phyloP scores from a whole-genome alignment of 345 rosid genomes.

The Salix udensis region DNA sequence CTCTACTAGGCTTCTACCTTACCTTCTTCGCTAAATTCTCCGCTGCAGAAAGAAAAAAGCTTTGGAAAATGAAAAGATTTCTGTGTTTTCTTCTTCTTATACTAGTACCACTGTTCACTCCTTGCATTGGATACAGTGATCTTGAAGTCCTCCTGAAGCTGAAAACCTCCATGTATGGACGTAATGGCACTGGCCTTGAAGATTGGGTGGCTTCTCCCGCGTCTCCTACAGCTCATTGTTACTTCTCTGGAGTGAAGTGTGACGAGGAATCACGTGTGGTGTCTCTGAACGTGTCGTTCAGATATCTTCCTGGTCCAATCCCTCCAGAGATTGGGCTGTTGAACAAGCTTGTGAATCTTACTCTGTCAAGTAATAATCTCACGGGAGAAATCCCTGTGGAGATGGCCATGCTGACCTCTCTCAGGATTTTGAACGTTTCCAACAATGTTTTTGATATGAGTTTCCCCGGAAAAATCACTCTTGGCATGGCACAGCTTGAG shows the following conservation, averaged over 20 bases:
- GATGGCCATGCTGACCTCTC: slow-evolving; percentile 51
- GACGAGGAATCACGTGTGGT: slow-evolving; percentile 48
- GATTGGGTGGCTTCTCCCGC: slow-evolving; percentile 48
- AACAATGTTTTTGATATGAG: slow-evolving; percentile 43
- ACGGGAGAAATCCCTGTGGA: slow-evolving; percentile 55
- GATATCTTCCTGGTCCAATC: slow-evolving; percentile 47
- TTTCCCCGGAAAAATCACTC: slow-evolving; percentile 57
- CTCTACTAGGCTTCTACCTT: slow-evolving; percentile 3
- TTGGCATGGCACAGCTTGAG: slow-evolving; percentile 53
- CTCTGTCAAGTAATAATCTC: slow-evolving; percentile 46
- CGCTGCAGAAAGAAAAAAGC: not conserved
- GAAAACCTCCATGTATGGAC: slow-evolving; percentile 61
- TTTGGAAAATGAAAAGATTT: slow-evolving; percentile 24
- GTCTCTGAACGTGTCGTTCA: slow-evolving; percentile 51
- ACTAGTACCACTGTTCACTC: slow-evolving; percentile 15
- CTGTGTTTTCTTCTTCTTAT: slow-evolving; percentile 16
- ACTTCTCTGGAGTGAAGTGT: slow-evolving; percentile 77
- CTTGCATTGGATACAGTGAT: slow-evolving; percentile 42
- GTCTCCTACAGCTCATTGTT: slow-evolving; percentile 59
- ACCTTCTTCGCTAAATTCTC: not conserved
- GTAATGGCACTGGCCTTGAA: slow-evolving; percentile 46
- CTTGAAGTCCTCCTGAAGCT: slow-evolving; percentile 56
- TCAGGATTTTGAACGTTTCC: slow-evolving; percentile 61
- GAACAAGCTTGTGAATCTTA: slow-evolving; percentile 55
- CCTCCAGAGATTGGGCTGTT: slow-evolving; percentile 71